phyloP scores from a whole-genome alignment of 129 eudicot species.

The Cynara cardunculus region DNA sequence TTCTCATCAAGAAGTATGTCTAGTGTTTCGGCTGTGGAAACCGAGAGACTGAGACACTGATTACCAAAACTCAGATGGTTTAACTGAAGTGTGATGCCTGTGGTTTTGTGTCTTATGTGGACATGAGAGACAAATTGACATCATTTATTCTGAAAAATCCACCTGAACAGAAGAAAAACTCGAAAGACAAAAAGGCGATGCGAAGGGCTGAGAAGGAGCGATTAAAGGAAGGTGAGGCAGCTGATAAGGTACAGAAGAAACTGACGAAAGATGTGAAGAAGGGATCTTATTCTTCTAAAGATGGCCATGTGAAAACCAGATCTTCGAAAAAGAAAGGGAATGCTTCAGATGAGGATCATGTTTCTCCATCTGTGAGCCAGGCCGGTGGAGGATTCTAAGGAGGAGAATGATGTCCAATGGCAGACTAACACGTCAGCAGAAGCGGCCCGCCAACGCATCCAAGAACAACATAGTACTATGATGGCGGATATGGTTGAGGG shows the following conservation, averaged over 20 bases:
- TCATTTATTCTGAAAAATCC: slow-evolving; percentile 76
- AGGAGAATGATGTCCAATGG: slow-evolving; percentile 57
- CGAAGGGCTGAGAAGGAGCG: slow-evolving; percentile 78
- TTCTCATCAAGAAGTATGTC: slow-evolving; percentile 66
- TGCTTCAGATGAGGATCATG: slow-evolving; percentile 61
- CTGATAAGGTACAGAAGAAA: slow-evolving; percentile 74
- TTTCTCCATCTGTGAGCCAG: slow-evolving; percentile 53
- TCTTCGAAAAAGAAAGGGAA: slow-evolving; percentile 48
- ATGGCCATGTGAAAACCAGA: slow-evolving; percentile 25
- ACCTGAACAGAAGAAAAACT: slow-evolving; percentile 61
- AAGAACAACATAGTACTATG: slow-evolving; percentile 65
- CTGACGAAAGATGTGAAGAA: slow-evolving; percentile 60
- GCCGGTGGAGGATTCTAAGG: slow-evolving; percentile 48
- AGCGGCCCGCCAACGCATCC: slow-evolving; percentile 68
- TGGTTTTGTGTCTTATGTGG: slow-evolving; percentile 72
- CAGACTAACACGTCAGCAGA: slow-evolving; percentile 76
- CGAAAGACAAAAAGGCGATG: slow-evolving; percentile 73
- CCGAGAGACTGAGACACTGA: slow-evolving; percentile 63
- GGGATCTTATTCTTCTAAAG: slow-evolving; percentile 38
- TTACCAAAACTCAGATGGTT: slow-evolving; percentile 72
- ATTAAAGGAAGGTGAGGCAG: slow-evolving; percentile 74
- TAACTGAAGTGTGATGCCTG: slow-evolving; percentile 80
- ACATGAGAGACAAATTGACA: slow-evolving; percentile 81
- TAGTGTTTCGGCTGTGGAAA: slow-evolving; percentile 77
- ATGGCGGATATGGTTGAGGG: slow-evolving; percentile 67